phyloP scores from a whole-genome alignment of 192 early-diverging fungal species.

The Rhizoclosmatium sp. region DNA sequence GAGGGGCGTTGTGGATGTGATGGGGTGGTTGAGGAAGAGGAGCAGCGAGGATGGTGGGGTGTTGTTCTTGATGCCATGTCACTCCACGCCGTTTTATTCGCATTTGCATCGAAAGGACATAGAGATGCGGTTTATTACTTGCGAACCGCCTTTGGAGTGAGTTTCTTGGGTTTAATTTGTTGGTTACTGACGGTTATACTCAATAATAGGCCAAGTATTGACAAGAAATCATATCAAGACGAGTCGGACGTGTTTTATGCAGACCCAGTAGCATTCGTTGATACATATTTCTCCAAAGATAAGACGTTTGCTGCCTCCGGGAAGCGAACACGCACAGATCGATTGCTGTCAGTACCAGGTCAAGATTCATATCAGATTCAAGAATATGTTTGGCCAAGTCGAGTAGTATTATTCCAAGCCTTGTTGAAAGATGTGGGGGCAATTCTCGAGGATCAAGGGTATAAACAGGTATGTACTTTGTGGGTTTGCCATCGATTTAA shows the following conservation, averaged over 20 bases:
- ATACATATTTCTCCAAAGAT: constrained; percentile 42
- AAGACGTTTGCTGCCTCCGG: not conserved
- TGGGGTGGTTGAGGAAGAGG: constrained; percentile 72
- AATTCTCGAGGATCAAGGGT: constrained; percentile 8
- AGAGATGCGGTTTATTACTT: constrained; percentile 86
- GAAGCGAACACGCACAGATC: not conserved
- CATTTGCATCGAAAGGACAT: constrained; percentile 70
- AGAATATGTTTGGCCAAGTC: constrained; percentile 65
- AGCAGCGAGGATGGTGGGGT: constrained; percentile 49
- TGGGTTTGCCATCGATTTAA: not conserved
- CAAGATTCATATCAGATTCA: constrained; percentile 44
- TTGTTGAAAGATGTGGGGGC: constrained; percentile 42
- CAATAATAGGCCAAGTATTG: constrained; percentile 3
- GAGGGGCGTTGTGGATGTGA: constrained; percentile 90
- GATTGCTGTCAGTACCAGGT: constrained; percentile 23
- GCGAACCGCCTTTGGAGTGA: constrained; percentile 85
- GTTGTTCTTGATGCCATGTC: constrained; percentile 94
- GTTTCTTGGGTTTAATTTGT: constrained; percentile 19
- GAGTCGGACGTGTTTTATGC: constrained; percentile 84
- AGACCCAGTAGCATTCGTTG: constrained; percentile 69
- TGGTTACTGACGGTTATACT: not conserved
- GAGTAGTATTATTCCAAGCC: constrained; percentile 82
- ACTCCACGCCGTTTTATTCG: constrained; percentile 95
- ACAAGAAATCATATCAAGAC: constrained; percentile 59
- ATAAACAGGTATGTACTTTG: constrained; percentile 3